Conservation (phyloP, 164 flowering plant genomes). For the Berberis thunbergii region DNA sequence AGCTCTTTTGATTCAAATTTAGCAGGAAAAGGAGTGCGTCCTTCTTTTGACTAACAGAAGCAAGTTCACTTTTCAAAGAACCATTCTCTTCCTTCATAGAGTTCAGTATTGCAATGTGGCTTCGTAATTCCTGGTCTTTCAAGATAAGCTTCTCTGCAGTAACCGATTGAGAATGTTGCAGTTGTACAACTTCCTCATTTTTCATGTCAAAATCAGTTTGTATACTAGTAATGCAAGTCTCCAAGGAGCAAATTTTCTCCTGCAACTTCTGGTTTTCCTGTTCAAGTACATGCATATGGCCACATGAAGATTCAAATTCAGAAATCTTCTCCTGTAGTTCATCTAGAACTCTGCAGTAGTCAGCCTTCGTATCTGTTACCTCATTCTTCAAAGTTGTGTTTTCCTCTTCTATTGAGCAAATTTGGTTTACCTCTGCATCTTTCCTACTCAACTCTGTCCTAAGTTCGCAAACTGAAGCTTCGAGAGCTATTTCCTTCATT, state of each 20-base stretch:
- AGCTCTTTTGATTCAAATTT: conserved; percentile 17
- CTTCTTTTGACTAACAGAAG: conserved; percentile 16
- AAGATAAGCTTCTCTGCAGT: conserved; percentile 23
- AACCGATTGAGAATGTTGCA: conserved; percentile 28
- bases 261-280: conserved; percentile 30
- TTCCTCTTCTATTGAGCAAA: conserved; percentile 30
- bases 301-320: conserved; percentile 29
- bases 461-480: conserved; percentile 19
- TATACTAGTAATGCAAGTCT: conserved; percentile 30
- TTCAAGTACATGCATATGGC: conserved; percentile 11
- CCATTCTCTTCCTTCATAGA: conserved; percentile 36
- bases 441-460: conserved; percentile 30
- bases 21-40: conserved; percentile 17
- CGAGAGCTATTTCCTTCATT: conserved; percentile 33
- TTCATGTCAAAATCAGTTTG: conserved; percentile 30
- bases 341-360: conserved; percentile 27
- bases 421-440: conserved; percentile 25
- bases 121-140: conserved; percentile 29
- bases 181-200: conserved; percentile 25
- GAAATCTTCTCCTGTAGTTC: conserved; percentile 36
- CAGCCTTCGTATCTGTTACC: conserved; percentile 25
- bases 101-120: conserved; percentile 14
- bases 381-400: conserved; percentile 28
- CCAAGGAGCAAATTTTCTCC: conserved; percentile 32
- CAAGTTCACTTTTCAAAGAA: conserved; percentile 31